Evolutionary conservation across 306 rosid species (phyloP).

Genomic region (Rubus parviflorus): DNA sequence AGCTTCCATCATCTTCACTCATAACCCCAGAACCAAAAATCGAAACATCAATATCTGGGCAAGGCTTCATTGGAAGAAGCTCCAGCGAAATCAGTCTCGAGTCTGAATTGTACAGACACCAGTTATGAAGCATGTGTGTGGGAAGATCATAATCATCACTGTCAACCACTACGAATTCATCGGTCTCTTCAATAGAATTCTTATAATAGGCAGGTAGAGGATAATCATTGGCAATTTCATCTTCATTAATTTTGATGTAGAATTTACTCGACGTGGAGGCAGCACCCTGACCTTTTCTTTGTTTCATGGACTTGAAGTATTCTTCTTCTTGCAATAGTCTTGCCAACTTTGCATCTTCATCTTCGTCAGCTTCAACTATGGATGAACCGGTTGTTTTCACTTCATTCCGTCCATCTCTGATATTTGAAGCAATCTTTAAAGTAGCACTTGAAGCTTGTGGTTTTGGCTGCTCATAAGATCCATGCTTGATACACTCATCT

Average conservation of each 20-base stretch:
- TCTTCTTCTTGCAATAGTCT: slow-evolving; percentile 88
- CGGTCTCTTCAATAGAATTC: slow-evolving; percentile 64
- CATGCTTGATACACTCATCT: slow-evolving; percentile 54
- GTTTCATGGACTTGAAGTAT: slow-evolving; percentile 66
- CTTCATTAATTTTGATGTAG: slow-evolving; percentile 89
- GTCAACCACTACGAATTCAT: slow-evolving; percentile 65
- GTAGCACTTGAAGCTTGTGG: slow-evolving; percentile 38
- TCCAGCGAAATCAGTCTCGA: slow-evolving; percentile 85
- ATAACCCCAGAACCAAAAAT: slow-evolving; percentile 86
- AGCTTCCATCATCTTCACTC: slow-evolving; percentile 82
- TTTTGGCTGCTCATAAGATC: slow-evolving; percentile 37
- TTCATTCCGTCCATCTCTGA: slow-evolving; percentile 33
- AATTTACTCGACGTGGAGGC: slow-evolving; percentile 44
- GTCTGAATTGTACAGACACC: slow-evolving; percentile 89
- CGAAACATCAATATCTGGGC: slow-evolving; percentile 88
- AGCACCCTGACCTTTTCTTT: slow-evolving; percentile 53
- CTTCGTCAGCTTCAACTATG: slow-evolving; percentile 41
- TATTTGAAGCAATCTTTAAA: slow-evolving; percentile 51
- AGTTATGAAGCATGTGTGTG: slow-evolving; percentile 77
- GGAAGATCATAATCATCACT: slow-evolving; percentile 73
- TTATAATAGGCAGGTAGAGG: slow-evolving; percentile 91
- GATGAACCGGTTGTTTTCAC: slow-evolving; percentile 31
- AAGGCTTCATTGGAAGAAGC: slow-evolving; percentile 96
- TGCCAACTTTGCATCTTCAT: slow-evolving; percentile 76
- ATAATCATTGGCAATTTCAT: slow-evolving; percentile 91